These are phyloP conservation scores for Cordyceps militaris DNA, from an alignment of 2,329 filamentous ascomycete species.

Conservation along the genomic window DNA sequence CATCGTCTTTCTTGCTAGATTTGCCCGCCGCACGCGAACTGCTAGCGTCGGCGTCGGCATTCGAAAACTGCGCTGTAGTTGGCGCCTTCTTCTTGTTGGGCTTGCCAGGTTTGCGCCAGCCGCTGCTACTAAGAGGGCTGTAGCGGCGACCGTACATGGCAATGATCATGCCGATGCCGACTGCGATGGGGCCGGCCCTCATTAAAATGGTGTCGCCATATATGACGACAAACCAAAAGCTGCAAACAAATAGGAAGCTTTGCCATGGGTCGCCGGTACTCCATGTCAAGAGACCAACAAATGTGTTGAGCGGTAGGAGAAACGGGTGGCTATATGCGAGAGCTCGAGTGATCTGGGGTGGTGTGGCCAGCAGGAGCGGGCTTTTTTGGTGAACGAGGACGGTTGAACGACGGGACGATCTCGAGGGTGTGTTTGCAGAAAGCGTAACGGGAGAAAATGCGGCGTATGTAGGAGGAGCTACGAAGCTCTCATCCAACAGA, in stretches of 20 bases:
- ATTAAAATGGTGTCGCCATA: constrained; percentile 82
- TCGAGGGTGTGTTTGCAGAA: constrained; percentile 55
- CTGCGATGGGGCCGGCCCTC: constrained; percentile 73
- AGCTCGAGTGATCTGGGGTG: constrained; percentile 87
- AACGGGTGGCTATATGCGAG: constrained; percentile 96
- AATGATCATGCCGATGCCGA: constrained; percentile 71
- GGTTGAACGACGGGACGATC: constrained; percentile 67
- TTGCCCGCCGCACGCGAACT: constrained; percentile 10
- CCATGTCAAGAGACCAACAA: constrained; percentile 85
- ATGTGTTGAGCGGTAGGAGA: constrained; percentile 76
- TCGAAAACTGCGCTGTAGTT: constrained; percentile 20
- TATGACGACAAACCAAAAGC: constrained; percentile 78
- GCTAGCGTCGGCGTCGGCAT: constrained; percentile 20
- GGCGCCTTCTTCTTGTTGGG: constrained; percentile 21
- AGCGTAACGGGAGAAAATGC: constrained; percentile 82
- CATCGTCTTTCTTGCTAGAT: constrained; percentile 46
- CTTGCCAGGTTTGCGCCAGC: constrained; percentile 51
- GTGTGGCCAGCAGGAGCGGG: constrained; percentile 83
- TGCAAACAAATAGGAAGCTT: constrained; percentile 80
- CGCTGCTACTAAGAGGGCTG: constrained; percentile 81
- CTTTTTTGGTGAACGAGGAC: constrained; percentile 97
- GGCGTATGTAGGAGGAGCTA: constrained; percentile 65
- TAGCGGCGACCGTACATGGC: constrained; percentile 91
- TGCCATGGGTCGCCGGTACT: constrained; percentile 92
- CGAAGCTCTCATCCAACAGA: constrained; percentile 13